phyloP scores from a whole-genome alignment of 2,329 filamentous ascomycete genomes.

The Helminthosporium solani region DNA sequence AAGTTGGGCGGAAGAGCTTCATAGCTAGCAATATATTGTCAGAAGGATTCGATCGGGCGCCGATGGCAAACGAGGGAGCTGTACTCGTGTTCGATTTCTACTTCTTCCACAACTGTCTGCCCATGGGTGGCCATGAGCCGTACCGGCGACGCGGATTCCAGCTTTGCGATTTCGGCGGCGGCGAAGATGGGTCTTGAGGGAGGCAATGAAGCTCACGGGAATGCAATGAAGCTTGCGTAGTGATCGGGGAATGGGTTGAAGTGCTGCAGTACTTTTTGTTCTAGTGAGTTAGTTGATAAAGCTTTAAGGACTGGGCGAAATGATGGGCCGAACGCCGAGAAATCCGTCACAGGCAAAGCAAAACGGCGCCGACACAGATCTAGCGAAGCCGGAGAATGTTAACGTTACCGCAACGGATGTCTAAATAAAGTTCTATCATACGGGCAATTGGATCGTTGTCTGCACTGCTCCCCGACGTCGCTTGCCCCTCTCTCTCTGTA shows the following conservation, averaged over 20 bases:
- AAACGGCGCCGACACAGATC: background rate
- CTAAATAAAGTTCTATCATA: background rate
- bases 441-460: background rate
- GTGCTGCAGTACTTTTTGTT: constrained; percentile 26
- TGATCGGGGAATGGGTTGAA: background rate
- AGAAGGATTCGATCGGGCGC: constrained; percentile 17
- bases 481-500: background rate
- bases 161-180: constrained; percentile 28
- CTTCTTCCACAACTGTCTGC: constrained; percentile 41
- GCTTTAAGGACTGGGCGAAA: constrained; percentile 6
- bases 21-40: constrained; percentile 62
- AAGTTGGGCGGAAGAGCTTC: constrained; percentile 93
- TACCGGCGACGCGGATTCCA: constrained; percentile 38
- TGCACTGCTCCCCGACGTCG: background rate
- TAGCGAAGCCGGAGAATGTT: constrained; percentile 2
- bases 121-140: constrained; percentile 46
- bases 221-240: constrained; percentile 13
- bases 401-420: background rate
- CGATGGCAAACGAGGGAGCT: constrained; percentile 14
- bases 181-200: constrained; percentile 3
- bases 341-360: background rate
- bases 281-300: constrained; percentile 21
- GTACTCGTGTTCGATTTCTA: constrained; percentile 46
- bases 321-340: constrained; percentile 29
- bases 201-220: constrained; percentile 6